Evolutionary conservation across 495 filamentous ascomycete species (phyloP).

Genomic region (Lentithecium fluviatile): DNA sequence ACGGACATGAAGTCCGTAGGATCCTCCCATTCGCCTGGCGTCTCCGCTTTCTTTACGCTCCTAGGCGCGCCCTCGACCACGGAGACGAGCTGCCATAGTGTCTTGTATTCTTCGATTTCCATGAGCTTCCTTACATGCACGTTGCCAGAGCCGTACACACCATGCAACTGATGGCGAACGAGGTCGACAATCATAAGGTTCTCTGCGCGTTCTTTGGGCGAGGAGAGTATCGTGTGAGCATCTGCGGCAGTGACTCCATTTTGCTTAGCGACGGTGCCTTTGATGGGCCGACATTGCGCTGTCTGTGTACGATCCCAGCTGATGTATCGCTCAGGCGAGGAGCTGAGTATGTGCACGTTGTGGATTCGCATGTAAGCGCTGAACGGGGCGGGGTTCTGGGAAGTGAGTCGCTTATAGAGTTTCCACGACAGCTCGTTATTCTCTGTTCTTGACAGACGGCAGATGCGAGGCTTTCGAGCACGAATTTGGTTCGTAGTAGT

Average conservation of each 20-base stretch:
- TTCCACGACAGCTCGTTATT: conserved; percentile 55
- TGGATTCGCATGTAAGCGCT: conserved; percentile 73
- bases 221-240: conserved; percentile 66
- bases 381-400: conserved; percentile 81
- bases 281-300: conserved; percentile 81
- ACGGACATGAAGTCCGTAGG: conserved; percentile 35
- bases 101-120: conserved; percentile 83
- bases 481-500: conserved; percentile 70
- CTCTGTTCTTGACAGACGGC: conserved; percentile 15
- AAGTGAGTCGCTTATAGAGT: conserved; percentile 68
- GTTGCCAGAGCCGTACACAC: conserved; percentile 68
- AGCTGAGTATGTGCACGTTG: conserved; percentile 67
- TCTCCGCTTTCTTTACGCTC: conserved; percentile 32
- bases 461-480: conserved; percentile 34
- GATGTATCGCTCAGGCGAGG: conserved; percentile 91
- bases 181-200: conserved; percentile 98
- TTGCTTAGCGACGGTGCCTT: conserved; percentile 84
- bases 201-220: conserved; percentile 88
- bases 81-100: conserved; percentile 85
- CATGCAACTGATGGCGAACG: conserved; percentile 86
- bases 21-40: conserved; percentile 40
- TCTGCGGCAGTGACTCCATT: conserved; percentile 60
- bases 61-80: conserved; percentile 73
- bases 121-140: conserved; percentile 69
- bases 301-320: conserved; percentile 59